Percentiles rank a stretch among this genome's conserved stretches.
phyloP scores from a whole-genome alignment of 2,329 filamentous ascomycete genomes.

The Basipetospora chlamydospora region DNA sequence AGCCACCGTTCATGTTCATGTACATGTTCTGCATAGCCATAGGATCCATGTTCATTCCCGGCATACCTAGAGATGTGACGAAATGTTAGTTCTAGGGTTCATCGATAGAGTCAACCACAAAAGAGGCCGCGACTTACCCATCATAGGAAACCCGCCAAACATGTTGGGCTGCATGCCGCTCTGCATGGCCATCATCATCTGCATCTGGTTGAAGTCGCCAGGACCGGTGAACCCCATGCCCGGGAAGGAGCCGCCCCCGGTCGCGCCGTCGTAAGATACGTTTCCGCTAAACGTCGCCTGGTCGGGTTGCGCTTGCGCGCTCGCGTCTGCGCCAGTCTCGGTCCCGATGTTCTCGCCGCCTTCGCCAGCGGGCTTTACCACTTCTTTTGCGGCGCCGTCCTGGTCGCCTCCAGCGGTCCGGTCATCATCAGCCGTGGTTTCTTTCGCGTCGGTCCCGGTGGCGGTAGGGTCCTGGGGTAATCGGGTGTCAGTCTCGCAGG shows the following conservation, averaged over 20 bases:
- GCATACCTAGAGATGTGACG: slow-evolving; percentile 43
- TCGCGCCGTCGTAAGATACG: slow-evolving; percentile 12
- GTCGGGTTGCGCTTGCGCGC: slow-evolving; percentile 12
- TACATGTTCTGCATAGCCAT: slow-evolving; percentile 61
- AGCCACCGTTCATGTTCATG: slow-evolving; percentile 74
- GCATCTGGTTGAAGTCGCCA: slow-evolving; percentile 62
- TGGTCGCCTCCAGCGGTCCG: slow-evolving; percentile 11
- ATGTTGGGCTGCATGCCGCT: slow-evolving; percentile 44
- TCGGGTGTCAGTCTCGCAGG: background rate
- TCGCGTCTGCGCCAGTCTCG: slow-evolving; percentile 17
- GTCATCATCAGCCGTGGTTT: slow-evolving; percentile 5
- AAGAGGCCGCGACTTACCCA: slow-evolving; percentile 50
- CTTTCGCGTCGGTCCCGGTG: slow-evolving; percentile 9
- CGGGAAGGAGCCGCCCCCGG: slow-evolving; percentile 30
- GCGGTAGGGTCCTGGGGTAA: background rate
- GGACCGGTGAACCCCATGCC: slow-evolving; percentile 45
- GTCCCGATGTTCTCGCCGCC: slow-evolving; percentile 14
- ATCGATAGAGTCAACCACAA: too few species aligned
- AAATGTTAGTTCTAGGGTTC: background rate
- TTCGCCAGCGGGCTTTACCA: slow-evolving; percentile 15
- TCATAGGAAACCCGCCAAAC: slow-evolving; percentile 57
- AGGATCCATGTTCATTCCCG: slow-evolving; percentile 73
- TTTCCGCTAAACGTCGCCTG: slow-evolving; percentile 17
- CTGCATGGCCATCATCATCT: slow-evolving; percentile 67
- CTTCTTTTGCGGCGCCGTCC: slow-evolving; percentile 12